Conservation (phyloP, 495 filamentous ascomycete species). For the Hypoxylon crocopeplum region DNA sequence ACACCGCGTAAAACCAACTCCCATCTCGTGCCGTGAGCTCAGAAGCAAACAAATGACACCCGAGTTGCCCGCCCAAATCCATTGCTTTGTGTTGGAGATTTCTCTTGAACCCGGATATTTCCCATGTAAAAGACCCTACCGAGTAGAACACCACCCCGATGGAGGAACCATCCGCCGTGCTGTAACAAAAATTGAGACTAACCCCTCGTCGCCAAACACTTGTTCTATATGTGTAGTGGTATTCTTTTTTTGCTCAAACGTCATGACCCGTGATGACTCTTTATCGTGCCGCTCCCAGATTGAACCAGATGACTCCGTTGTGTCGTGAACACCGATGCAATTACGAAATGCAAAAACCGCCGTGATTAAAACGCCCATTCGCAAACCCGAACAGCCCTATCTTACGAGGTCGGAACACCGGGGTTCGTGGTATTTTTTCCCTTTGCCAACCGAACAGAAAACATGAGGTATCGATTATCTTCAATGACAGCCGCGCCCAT, state of each 20-base stretch:
- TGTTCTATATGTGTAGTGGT: constrained; percentile 43
- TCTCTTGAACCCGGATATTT: constrained; percentile 42
- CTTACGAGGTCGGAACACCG: constrained; percentile 42
- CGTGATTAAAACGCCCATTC: constrained; percentile 42
- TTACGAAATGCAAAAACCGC: constrained; percentile 46
- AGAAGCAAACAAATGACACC: constrained; percentile 38
- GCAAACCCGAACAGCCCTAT: constrained; percentile 43
- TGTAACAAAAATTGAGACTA: constrained; percentile 38
- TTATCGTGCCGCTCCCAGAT: constrained; percentile 47
- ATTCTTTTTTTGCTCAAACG: constrained; percentile 43
- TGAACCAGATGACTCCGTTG: constrained; percentile 45
- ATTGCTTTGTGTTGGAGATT: constrained; percentile 43
- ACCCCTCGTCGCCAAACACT: constrained; percentile 45
- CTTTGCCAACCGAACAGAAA: constrained; percentile 40
- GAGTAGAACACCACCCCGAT: constrained; percentile 43
- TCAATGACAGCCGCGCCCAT: constrained; percentile 39
- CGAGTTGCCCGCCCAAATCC: constrained; percentile 37
- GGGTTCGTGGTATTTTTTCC: constrained; percentile 32
- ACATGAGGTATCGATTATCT: constrained; percentile 46
- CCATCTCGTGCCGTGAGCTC: constrained; percentile 44
- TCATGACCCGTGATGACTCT: constrained; percentile 47
- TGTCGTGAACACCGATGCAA: constrained; percentile 49
- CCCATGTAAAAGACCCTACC: constrained; percentile 38
- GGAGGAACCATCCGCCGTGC: constrained; percentile 41
- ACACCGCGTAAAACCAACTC: constrained; percentile 42